Conservation (phyloP, 192 early-diverging fungal genomes). For the Podila epigama region DNA sequence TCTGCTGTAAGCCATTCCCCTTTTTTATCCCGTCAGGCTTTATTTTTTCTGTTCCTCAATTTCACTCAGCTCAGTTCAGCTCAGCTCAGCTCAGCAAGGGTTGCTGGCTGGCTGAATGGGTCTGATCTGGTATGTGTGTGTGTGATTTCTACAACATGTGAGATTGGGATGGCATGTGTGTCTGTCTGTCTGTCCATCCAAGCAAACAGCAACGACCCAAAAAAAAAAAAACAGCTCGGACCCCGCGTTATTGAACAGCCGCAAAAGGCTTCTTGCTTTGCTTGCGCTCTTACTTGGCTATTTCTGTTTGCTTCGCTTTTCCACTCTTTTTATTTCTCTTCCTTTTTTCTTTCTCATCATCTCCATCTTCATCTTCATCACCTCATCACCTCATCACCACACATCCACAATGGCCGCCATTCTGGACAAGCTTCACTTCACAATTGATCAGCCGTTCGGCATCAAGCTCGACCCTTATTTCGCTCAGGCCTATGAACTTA, state of each 20-base stretch:
- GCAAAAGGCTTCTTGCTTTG: not conserved
- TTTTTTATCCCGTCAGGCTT: too few relatives aligned
- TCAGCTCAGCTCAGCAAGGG: too few relatives aligned
- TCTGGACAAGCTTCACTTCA: constrained; percentile 54
- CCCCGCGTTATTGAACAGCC: not conserved
- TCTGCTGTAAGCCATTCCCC: too few relatives aligned
- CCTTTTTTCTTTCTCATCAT: constrained; percentile 3
- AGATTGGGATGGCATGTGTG: too few relatives aligned
- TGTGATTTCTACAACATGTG: too few relatives aligned
- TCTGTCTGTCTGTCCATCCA: too few relatives aligned
- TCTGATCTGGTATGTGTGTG: too few relatives aligned
- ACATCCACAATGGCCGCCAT: constrained; percentile 25
- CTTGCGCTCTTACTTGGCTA: not conserved
- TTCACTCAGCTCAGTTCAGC: too few relatives aligned
- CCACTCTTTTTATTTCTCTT: constrained; percentile 7
- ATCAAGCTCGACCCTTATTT: constrained; percentile 61
- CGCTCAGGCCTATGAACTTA: constrained; percentile 51
- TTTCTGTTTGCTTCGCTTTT: constrained; percentile 9
- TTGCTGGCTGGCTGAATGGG: too few relatives aligned
- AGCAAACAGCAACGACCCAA: not conserved
- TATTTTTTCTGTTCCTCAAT: too few relatives aligned
- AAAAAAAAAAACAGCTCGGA: not conserved
- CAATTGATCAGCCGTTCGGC: constrained; percentile 63
- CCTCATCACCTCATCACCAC: constrained; percentile 35
- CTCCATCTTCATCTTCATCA: not conserved